phyloP scores from a whole-genome alignment of 805 yeast genomes.

The Nakazawaea molendinolei region DNA sequence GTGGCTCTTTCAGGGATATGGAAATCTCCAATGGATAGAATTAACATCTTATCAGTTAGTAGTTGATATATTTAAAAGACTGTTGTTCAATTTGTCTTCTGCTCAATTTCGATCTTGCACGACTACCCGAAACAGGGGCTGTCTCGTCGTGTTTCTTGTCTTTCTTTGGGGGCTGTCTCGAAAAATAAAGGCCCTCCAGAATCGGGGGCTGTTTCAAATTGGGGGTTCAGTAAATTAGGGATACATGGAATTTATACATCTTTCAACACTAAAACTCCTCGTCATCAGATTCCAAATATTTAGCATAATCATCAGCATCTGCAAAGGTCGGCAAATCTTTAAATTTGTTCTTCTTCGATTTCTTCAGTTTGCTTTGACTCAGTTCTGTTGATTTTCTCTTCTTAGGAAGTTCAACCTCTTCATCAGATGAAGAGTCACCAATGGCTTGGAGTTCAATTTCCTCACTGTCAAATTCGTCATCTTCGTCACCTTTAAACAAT shows the following conservation, averaged over 20 bases:
- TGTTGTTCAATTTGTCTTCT: not conserved
- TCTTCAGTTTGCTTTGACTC: slow-evolving; percentile 19
- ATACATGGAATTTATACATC: slow-evolving; percentile 14
- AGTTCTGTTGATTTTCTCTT: slow-evolving; percentile 17
- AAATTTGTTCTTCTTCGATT: slow-evolving; percentile 47
- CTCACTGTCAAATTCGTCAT: slow-evolving; percentile 21
- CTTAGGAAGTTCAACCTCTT: slow-evolving; percentile 15
- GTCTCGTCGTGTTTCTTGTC: too few species aligned
- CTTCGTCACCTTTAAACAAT: slow-evolving; percentile 14
- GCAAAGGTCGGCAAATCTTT: slow-evolving; percentile 80
- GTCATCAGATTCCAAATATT: slow-evolving; percentile 62
- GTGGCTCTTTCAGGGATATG: slow-evolving; percentile 84
- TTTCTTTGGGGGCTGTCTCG: slow-evolving; percentile 14
- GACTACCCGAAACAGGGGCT: too few species aligned
- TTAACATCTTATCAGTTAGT: slow-evolving; percentile 39
- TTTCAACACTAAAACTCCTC: slow-evolving; percentile 32
- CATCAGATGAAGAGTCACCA: slow-evolving; percentile 22
- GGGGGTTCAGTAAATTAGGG: not conserved
- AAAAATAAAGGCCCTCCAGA: too few species aligned
- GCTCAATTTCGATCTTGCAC: too few species aligned
- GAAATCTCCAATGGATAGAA: slow-evolving; percentile 82
- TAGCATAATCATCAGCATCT: slow-evolving; percentile 79
- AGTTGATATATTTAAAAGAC: not conserved
- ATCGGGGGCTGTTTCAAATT: too few species aligned
- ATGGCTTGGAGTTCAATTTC: slow-evolving; percentile 22